Evolutionary conservation across 2,329 filamentous ascomycete species (phyloP).

Genomic region (Byssoonygena ceratinophila): DNA sequence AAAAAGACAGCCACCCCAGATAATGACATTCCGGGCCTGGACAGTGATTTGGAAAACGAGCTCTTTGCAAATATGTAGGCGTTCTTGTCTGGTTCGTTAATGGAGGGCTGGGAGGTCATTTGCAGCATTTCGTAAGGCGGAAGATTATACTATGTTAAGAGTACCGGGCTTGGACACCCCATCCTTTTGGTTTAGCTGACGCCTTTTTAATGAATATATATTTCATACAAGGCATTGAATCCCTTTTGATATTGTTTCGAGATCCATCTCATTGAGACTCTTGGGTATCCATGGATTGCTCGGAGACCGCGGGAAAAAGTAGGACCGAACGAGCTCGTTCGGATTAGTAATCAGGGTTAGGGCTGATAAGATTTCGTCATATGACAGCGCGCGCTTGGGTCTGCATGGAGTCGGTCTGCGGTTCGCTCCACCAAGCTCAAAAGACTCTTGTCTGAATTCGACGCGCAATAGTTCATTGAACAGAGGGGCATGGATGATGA

Average conservation of each 20-base stretch:
- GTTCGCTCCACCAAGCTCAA: not conserved
- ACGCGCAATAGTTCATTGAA: not conserved
- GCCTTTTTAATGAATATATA: too few species aligned
- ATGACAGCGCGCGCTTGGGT: not conserved
- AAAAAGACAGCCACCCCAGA: not conserved
- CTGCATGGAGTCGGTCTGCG: not conserved
- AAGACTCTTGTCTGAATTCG: not conserved
- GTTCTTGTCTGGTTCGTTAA: not conserved
- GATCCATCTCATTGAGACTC: too few species aligned
- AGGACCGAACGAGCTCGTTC: not conserved
- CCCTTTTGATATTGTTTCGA: too few species aligned
- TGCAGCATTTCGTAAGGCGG: not conserved
- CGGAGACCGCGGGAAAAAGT: constrained; percentile 1
- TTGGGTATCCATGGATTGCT: too few species aligned
- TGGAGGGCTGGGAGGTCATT: not conserved
- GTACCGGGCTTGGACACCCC: too few species aligned
- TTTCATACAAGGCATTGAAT: too few species aligned
- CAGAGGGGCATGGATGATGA: not conserved
- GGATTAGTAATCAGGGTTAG: not conserved
- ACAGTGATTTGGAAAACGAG: constrained; percentile 6
- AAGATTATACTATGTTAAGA: not conserved
- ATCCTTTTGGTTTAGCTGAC: too few species aligned
- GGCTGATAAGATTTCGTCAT: constrained; percentile 8
- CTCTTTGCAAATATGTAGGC: not conserved
- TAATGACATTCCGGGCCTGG: not conserved